Conservation (phyloP, 2,329 filamentous ascomycete species). For the Calcarisporium arbuscula region DNA sequence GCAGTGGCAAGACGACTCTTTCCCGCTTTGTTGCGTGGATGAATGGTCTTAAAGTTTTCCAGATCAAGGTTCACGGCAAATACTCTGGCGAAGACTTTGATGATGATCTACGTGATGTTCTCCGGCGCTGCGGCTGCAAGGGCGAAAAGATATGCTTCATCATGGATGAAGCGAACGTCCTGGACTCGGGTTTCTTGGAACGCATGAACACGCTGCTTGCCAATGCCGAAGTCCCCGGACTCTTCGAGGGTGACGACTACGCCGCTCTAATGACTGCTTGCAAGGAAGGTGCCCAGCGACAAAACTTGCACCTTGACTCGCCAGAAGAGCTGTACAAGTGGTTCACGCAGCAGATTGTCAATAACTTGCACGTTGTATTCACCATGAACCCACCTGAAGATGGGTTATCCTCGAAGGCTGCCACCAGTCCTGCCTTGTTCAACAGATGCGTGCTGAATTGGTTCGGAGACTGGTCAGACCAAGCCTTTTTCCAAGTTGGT, state of each 20-base stretch:
- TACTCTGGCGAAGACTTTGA: constrained; percentile 99
- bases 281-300: constrained; percentile 94
- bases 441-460: constrained; percentile 99
- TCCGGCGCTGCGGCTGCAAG: constrained; percentile 91
- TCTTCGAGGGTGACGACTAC: constrained; percentile 98
- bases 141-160: constrained; percentile 99
- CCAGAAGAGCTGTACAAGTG: constrained; percentile 99
- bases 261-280: constrained; percentile 98
- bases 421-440: constrained; percentile 95
- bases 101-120: constrained; percentile 88
- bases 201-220: constrained; percentile 98
- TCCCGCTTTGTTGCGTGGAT: constrained; percentile 99
- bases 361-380: constrained; percentile 98
- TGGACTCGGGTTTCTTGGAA: constrained; percentile 97
- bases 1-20: constrained; percentile 95
- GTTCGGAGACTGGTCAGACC: constrained; percentile 99
- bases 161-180: constrained; percentile 98
- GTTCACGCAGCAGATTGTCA: constrained; percentile 99
- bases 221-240: constrained; percentile 97
- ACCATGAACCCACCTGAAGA: constrained; percentile 99
- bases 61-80: constrained; percentile 99
- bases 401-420: constrained; percentile 89
- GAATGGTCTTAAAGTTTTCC: constrained; percentile 98
- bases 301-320: constrained; percentile 90
- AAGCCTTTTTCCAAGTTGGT: constrained; percentile 95